Conservation (phyloP, 163 green algal species). For the Chlamydomonas reinhardtii region DNA sequence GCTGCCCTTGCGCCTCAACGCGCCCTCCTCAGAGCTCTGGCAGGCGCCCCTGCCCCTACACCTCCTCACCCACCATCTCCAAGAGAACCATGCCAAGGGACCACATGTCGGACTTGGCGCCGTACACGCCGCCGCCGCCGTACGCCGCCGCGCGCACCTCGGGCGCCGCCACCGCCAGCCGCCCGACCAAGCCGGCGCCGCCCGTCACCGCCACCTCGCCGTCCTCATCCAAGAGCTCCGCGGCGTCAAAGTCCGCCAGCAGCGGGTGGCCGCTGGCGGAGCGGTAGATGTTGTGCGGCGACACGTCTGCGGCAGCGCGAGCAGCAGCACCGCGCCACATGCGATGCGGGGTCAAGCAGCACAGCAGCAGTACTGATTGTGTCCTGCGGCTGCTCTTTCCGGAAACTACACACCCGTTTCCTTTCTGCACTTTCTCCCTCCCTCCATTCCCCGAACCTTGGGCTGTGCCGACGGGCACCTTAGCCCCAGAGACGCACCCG, state of each 20-base stretch:
- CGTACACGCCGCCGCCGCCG: constrained; percentile 27
- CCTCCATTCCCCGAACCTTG: no score
- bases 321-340: no score
- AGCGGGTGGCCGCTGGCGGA: constrained; percentile 28
- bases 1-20: no score
- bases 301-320: constrained; percentile 70
- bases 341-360: no score
- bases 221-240: constrained; percentile 13
- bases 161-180: constrained; percentile 9
- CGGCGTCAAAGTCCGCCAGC: constrained; percentile 43
- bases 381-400: no score
- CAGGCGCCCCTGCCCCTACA: no score
- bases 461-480: no score
- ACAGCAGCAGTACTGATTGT: no score
- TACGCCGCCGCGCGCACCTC: constrained; percentile 47
- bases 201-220: neutral
- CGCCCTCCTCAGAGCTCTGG: no score
- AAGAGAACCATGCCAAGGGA: constrained; percentile 33
- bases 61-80: constrained; percentile 21
- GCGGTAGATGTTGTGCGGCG: constrained; percentile 89
- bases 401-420: no score
- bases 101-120: constrained; percentile 38
- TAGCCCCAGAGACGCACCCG: no score
- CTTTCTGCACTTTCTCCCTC: no score
- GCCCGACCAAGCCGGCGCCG: neutral